These are phyloP conservation scores for Monotropa hypopitys DNA, from an alignment of 179 eudicot genomes.

Conservation along the genomic window DNA sequence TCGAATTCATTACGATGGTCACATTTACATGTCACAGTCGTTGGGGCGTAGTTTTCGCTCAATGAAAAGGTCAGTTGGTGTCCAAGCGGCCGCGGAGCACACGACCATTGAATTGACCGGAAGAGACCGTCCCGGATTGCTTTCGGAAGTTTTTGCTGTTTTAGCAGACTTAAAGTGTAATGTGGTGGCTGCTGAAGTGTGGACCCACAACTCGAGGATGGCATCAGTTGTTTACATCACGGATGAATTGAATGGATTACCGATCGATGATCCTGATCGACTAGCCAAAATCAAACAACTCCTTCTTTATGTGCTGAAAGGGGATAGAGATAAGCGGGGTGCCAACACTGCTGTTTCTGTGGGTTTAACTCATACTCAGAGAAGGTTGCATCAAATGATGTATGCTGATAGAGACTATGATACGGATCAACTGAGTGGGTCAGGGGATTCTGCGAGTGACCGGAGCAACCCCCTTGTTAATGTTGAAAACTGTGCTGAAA, in stretches of 20 bases:
- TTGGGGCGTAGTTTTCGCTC: constrained; percentile 73
- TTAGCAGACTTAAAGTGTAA: constrained; percentile 68
- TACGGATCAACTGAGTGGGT: constrained; percentile 9
- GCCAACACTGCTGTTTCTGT: constrained; percentile 67
- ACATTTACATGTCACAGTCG: constrained; percentile 34
- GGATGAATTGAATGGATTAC: constrained; percentile 39
- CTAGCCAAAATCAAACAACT: constrained; percentile 57
- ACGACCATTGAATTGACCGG: constrained; percentile 80
- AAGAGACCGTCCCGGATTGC: constrained; percentile 77
- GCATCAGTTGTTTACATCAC: constrained; percentile 79
- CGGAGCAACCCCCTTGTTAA: constrained; percentile 39
- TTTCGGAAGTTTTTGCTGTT: constrained; percentile 77
- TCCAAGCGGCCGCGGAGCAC: constrained; percentile 48
- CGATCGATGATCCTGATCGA: constrained; percentile 49
- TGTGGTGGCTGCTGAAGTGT: constrained; percentile 73
- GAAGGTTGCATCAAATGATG: constrained; percentile 93
- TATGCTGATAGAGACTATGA: constrained; percentile 86
- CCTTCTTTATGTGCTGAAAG: constrained; percentile 55
- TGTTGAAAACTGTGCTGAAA: constrained; percentile 55
- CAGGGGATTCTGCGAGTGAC: constrained; percentile 13
- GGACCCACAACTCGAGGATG: constrained; percentile 92
- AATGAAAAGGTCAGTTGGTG: constrained; percentile 49
- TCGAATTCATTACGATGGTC: not conserved
- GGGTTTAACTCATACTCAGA: constrained; percentile 57
- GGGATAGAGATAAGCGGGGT: constrained; percentile 44